A percentile compares a stretch with the other conserved stretches of the same genome.
These are phyloP conservation scores for Hemileccinum rubropunctum DNA, from an alignment of 768 basidiomycete genomes.

Conservation along the genomic window DNA sequence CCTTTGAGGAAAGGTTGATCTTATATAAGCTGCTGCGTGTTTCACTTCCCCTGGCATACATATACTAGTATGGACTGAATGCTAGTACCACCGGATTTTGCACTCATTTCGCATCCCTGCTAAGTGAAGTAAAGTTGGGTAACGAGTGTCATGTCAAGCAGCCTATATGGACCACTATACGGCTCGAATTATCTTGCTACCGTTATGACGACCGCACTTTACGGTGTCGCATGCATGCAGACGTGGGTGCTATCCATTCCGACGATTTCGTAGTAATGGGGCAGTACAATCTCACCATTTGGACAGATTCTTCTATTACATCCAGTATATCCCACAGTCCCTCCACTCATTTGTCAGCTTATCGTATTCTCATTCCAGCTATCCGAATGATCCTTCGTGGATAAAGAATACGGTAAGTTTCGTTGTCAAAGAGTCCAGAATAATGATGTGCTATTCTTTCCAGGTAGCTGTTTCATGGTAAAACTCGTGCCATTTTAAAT, in stretches of 20 bases:
- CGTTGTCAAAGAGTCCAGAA: not conserved
- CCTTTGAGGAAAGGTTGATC: too few species aligned
- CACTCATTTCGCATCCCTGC: not conserved
- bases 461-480: not conserved
- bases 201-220: not conserved
- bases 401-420: not conserved
- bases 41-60: too few species aligned
- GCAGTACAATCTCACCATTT: not conserved
- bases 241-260: not conserved
- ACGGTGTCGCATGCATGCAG: constrained; percentile 1
- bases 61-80: too few species aligned
- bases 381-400: not conserved
- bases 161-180: not conserved
- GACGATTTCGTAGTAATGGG: too few species aligned
- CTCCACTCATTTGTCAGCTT: not conserved
- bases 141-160: not conserved
- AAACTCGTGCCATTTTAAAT: not conserved
- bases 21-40: too few species aligned
- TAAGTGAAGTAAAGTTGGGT: not conserved
- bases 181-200: not conserved
- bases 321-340: not conserved
- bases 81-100: too few species aligned
- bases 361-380: not conserved
- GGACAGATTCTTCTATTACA: constrained; percentile 2
- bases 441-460: not conserved